Evolutionary conservation across 192 early-diverging fungal species (phyloP), one percentile per base, ranked within the genome.

Genomic region (Mortierella antarctica): DNA sequence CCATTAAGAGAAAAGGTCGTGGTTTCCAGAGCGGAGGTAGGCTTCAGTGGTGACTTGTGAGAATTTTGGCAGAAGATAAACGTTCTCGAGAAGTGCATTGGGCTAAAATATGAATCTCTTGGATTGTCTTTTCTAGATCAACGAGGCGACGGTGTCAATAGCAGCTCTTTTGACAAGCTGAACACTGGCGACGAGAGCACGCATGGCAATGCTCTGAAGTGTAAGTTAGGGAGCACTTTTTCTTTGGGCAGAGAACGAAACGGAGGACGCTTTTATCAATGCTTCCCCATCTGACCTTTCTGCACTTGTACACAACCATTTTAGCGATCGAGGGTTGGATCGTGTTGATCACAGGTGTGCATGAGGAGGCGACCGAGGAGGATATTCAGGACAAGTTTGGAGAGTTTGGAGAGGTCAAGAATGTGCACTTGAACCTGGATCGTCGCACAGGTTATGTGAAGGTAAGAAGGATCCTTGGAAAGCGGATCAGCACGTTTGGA

Each of bases 331-430:
- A 99, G 74, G 97, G 97, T 44, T 99, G 97, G 97, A 95, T 99
- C 48, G 82, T 99, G 6, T 79, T 99, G n/a, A 91, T 94, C 11
- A 96, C 95, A 0, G 95, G 94, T 44, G 86, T 99, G 20, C 96
- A 99, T 83, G 96, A 99, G 80, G 97, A 99, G 82, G 92, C 95
- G 11, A 93, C 91, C 31, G 97, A 98, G 70, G 97, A 99, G 18
- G 93, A 94, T 53, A 77, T 99, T 58, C 89, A 81, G 66, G 95
- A 99, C 76, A 87, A 89, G 65, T 98, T 96, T 70, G 88, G 90
- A 23, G 96, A 98, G 55, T 98, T 86, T 86, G 97, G 97, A n/a
- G 89, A 89, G 18, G 90, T 97, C 57, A 95, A 96, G 82, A 93
- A 93, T 80, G 48, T 99, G 55, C 95, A 97, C 61, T 82, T 99